phyloP scores from a whole-genome alignment of 345 rosid genomes.

The Melastoma malabathricum region DNA sequence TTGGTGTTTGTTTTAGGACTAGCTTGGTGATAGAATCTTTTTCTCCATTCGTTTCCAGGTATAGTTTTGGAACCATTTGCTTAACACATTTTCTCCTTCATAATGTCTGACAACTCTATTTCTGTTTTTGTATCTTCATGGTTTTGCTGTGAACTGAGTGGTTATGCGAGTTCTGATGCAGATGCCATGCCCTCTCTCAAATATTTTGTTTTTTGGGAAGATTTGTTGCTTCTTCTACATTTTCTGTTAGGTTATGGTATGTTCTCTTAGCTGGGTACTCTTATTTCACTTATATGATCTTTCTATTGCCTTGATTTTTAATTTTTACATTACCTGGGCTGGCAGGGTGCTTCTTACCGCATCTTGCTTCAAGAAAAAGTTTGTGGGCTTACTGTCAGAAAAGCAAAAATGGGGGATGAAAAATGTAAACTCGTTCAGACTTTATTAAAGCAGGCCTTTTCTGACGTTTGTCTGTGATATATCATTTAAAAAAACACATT shows the following conservation, averaged over 20 bases:
- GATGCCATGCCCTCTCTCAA: constrained; percentile 39
- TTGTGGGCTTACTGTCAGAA: constrained; percentile 36
- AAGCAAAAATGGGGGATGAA: constrained; percentile 51
- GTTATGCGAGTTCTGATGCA: constrained; percentile 21
- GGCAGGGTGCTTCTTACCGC: constrained; percentile 59
- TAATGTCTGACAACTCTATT: no score
- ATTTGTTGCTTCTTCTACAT: constrained; percentile 51
- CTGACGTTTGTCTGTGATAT: constrained; percentile 8
- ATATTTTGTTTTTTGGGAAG: constrained; percentile 38
- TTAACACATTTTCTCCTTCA: no score
- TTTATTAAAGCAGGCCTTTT: no score
- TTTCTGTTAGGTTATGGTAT: constrained; percentile 75
- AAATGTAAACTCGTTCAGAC: constrained; percentile 37
- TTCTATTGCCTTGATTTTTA: constrained; percentile 3
- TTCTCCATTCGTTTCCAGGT: constrained; percentile 74
- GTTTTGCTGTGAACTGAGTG: background rate
- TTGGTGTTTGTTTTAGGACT: constrained; percentile 72
- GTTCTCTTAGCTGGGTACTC: background rate
- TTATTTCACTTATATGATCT: background rate
- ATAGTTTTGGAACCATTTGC: constrained; percentile 10
- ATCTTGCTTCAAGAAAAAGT: constrained; percentile 50
- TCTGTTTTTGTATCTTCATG: background rate
- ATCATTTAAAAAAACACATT: background rate
- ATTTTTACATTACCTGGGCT: background rate
- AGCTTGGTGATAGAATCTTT: constrained; percentile 53